These are phyloP conservation scores for Cystofilobasidium capitatum DNA, from an alignment of 768 basidiomycete species.

Conservation along the genomic window DNA sequence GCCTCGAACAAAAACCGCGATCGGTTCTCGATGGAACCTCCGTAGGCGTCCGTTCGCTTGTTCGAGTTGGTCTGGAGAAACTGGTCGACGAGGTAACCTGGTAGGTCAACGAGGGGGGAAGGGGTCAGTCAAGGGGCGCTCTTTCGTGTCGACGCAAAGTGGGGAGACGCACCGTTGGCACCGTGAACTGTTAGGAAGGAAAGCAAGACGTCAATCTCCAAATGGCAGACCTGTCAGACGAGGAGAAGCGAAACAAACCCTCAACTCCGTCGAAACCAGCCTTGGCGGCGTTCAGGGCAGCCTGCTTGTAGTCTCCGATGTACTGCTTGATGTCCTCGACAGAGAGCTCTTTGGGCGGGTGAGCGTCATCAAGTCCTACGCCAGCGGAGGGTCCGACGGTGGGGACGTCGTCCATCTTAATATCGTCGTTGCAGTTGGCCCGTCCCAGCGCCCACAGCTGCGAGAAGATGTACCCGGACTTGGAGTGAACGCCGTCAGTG, in stretches of 20 bases:
- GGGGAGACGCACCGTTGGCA: background rate
- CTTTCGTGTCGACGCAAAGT: background rate
- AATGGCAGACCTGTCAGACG: too few species aligned
- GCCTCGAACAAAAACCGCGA: slow-evolving; percentile 50
- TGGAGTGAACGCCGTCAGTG: slow-evolving; percentile 13
- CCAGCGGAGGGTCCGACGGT: slow-evolving; percentile 3
- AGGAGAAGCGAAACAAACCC: too few species aligned
- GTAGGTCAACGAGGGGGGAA: background rate
- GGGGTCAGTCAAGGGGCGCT: too few species aligned
- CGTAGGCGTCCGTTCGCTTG: slow-evolving; percentile 55
- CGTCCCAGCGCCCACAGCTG: slow-evolving; percentile 22
- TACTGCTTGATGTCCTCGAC: slow-evolving; percentile 24
- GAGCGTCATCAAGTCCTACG: slow-evolving; percentile 3
- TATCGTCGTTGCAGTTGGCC: slow-evolving; percentile 3
- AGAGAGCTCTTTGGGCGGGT: slow-evolving; percentile 4
- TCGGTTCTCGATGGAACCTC: slow-evolving; percentile 56
- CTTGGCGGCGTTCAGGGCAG: slow-evolving; percentile 47
- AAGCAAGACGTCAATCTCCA: too few species aligned
- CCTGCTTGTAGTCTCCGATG: slow-evolving; percentile 39
- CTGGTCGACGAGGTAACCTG: slow-evolving; percentile 27
- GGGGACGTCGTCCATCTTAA: slow-evolving; percentile 1
- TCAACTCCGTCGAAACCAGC: slow-evolving; percentile 55
- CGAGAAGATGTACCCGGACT: slow-evolving; percentile 11
- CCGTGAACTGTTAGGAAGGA: too few species aligned
- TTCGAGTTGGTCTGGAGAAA: slow-evolving; percentile 53